Base-by-base conservation (phyloP, 2,329 filamentous ascomycete species). In the Pseudogymnoascus sp. region DNA sequence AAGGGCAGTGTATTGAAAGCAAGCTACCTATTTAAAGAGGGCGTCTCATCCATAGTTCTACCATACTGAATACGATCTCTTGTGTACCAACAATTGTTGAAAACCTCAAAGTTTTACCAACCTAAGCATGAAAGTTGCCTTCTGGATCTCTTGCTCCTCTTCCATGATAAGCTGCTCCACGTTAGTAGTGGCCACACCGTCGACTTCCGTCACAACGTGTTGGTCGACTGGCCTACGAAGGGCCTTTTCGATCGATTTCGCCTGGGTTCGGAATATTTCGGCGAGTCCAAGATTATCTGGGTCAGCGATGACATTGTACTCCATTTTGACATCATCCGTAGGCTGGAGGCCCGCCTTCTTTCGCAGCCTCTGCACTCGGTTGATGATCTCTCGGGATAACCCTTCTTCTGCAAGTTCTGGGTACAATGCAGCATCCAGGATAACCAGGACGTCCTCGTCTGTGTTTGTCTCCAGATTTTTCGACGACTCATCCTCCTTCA, bases 301-400 rank as follows among this genome's bases (percentile, higher is more conserved):
- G 72, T 96, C 92, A 6, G 85, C 82, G 60, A 96, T 77, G 4
- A 97, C 86, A 64, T 82, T 82, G 78, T 96, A 97, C 75, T 96
- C 90, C 90, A 99, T 96, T 78, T 89, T 90, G 67, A 99, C 87
- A 72, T 97, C 95, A 72, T 99, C 95, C 0, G 93, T 97, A 1
- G 92, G 86, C 67, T 93, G 86, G 62, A 99, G 81, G 0, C 91
- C 91, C 6, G 93, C 93, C 80, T 95, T 95, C 84, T 99, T 99
- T 68, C 95, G 87, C 67, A 97, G 81, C 69, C 90, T 85, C 78
- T 99, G 95, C 21, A 99, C 89, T 42, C 93, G 87, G 75, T 96
- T 89, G 79, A 99, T 89, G 68, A 99, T 88, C 76, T 97, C 95
- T 71, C 95, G 84, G 1, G 90, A 93, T 62, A 99, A 77, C 63